Evolutionary conservation across 345 rosid genomes (phyloP), one percentile per base, ranked within the genome.

Genomic region (Raphanus raphanistrum): DNA sequence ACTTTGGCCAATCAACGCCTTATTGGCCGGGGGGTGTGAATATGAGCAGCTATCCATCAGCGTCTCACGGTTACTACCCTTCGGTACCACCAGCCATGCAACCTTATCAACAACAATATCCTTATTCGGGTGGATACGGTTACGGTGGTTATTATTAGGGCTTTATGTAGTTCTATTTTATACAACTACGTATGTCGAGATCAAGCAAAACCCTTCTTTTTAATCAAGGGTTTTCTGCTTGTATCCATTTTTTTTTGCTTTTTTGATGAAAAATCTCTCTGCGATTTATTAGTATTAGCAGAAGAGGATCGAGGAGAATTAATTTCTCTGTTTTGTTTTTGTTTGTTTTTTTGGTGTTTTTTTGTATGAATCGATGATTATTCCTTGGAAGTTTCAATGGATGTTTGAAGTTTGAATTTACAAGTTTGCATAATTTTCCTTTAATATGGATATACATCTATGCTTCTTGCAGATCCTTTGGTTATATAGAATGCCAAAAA

Each of bases 101-200:
- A 58, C 63, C 81, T 72, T 78, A 66, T 28, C 72, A 77, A 36
- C 66, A 70, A 8, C 80, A 77, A 36, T 65, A 71, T 27, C 76
- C 77, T 48, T 78, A 6, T 72, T 0, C 66, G 9, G 69, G 69
- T 5, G 80, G 76, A 31, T 71, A 71, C 57, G 25, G 13, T 71
- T 78, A 72, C 6, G 63, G 63, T 35, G 63, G 63, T 35, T 72
- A 48, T 66, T 78, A 32, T 66, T 78, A 72, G 33, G 16, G n/a
- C 9, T 8, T 12, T 45, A 38, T 1, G 2, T 15, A 3, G 26
- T 71, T 59, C 35, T 45, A 8, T 54, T 45, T 21, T 10, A 5
- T 21, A 61, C 6, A 69, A 27, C 36, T 64, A 13, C 3, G 5
- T 48, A 48, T 4, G 17, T 65, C 72, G 73, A 58, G 81, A 78